Evolutionary conservation across 805 yeast genomes (phyloP), one percentile per base, ranked within the genome.

Genomic region (Myxozyma mucilagina): DNA sequence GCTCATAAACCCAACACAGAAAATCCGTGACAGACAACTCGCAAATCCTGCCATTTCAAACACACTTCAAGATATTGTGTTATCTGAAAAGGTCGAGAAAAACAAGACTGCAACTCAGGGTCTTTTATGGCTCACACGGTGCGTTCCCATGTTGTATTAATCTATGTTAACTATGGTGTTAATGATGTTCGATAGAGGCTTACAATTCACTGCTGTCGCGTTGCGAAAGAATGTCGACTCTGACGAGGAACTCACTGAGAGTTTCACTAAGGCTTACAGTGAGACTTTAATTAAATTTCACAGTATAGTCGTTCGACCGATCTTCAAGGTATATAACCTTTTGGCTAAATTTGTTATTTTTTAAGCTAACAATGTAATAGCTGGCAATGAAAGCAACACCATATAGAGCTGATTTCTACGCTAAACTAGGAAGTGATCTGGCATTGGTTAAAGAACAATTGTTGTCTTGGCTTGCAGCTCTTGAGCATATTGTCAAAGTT

Each of bases 361-460:
- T 55, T 36, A 35, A n/a, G 35, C 9, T 24, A 9, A 1, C 9
- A 20, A 16, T 14, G 6, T 13, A 32, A 47, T 47, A 65, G 74
- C 80, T 91, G 73, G 97, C 97, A 52, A 91, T 90, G 97, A 89
- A 88, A 75, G 96, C 96, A 1, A 89, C 96, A 75, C 97, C 97
- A 11, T 91, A 89, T 76, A 84, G 96, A 78, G 84, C 83, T 73
- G 96, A 85, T 71, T 89, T 90, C 72, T 90, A 89, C 71, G 86
- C 75, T 61, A 90, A 90, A 78, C 82, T 90, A 69, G 97, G 97
- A 59, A 80, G 80, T 24, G 90, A 87, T 73, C 87, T 85, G 73
- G 86, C 77, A 38, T 82, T 81, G 71, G 96, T 91, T 24, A 69
- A 75, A 42, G 78, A 75, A 64, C 91, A 90, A 75, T 79, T 91